These are phyloP conservation scores for Russula vinacea DNA, from an alignment of 768 basidiomycete species.

Conservation along the genomic window DNA sequence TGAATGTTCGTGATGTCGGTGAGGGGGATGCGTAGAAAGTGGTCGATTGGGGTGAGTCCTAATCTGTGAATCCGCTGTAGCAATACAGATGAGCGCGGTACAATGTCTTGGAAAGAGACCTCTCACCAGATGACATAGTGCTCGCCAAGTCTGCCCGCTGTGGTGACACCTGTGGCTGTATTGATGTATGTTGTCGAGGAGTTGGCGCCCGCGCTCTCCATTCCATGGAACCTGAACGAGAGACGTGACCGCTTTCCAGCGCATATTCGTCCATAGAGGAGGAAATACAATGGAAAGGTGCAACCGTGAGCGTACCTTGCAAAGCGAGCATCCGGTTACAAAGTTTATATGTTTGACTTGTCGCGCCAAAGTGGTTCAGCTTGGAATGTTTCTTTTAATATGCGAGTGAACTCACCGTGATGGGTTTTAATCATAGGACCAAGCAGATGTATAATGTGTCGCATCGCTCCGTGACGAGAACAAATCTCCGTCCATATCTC, in stretches of 20 bases:
- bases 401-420: slow-evolving; percentile 7
- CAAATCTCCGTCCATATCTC: slow-evolving; percentile 14
- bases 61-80: slow-evolving; percentile 2
- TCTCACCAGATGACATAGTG: slow-evolving; percentile 13
- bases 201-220: slow-evolving; percentile 18
- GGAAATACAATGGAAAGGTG: slow-evolving; percentile 13
- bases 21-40: not conserved
- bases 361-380: not conserved
- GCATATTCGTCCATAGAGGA: slow-evolving; percentile 26
- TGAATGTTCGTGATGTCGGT: slow-evolving; percentile 1
- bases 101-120: not conserved
- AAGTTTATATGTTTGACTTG: slow-evolving; percentile 17
- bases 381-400: slow-evolving; percentile 17
- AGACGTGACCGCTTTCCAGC: slow-evolving; percentile 4
- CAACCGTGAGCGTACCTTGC: slow-evolving; percentile 10
- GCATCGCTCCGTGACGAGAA: slow-evolving; percentile 16
- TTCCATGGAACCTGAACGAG: slow-evolving; percentile 12
- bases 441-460: not conserved
- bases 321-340: slow-evolving; percentile 16
- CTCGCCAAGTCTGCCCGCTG: not conserved
- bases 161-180: slow-evolving; percentile 1
- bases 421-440: slow-evolving; percentile 8
- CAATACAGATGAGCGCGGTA: not conserved
- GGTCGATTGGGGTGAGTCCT: slow-evolving; percentile 4
- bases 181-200: not conserved